Evolutionary conservation across 2,329 filamentous ascomycete species (phyloP), one percentile per base, ranked within the genome.

Genomic region (Fusarium sp.): DNA sequence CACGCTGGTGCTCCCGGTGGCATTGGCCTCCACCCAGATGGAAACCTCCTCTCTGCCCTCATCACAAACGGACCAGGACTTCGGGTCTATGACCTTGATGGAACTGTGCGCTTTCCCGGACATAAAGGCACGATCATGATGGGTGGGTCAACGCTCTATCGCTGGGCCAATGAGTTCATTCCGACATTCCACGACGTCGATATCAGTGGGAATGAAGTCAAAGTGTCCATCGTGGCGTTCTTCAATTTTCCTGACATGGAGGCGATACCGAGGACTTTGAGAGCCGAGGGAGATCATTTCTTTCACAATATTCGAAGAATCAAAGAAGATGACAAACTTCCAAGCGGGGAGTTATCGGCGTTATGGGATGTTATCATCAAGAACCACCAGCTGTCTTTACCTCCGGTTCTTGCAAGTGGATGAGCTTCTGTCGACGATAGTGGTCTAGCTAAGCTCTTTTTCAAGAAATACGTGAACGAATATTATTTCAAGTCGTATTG

Each of bases 201-300:
- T 5, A 58, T 63, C n/a, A 63, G 65, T 6, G 65, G 52, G 1
- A 20, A 53, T 5, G 41, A 63, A 4, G 42, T 53, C 15, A 68
- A 68, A 5, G 64, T 64, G 5, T 69, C 66, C 2, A 68, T 69
- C 3, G 66, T 69, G 10, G 66, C 64, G 3, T 69, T 69, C 17
- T 68, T 69, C 11, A 69, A 69, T 41, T 69, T 69, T 4, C 66
- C 66, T 1, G 64, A 69, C 5, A 69, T 57, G 66, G 46, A 52
- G 31, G 36, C 20, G 3, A 69, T 69, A 42, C 57, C 66, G 1
- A 33, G 44, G 12, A 56, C 31, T 11, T 7, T 45, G 4, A 6
- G 8, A 0, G 15, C 9, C 7, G 18, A 35, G 3, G 31, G 15
- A 8, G 33, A 35, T 2, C 20, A 17, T 4, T 64, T 54, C 27